A percentile compares a stretch with the other conserved stretches of the same genome.
Conservation (phyloP, 331 rosid genomes). For the Quercus lobata region DNA sequence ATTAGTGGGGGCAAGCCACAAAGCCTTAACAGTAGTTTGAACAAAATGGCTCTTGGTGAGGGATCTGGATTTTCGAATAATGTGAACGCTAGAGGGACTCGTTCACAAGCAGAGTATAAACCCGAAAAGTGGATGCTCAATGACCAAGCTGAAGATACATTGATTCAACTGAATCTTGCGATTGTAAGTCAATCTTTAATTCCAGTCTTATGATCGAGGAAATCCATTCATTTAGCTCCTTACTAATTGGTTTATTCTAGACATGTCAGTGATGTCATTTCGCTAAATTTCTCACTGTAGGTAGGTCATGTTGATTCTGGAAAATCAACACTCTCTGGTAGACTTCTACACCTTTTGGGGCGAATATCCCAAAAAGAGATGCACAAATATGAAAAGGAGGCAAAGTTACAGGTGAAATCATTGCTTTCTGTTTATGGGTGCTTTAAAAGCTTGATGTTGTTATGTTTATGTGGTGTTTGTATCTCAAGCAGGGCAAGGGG, state of each 20-base stretch:
- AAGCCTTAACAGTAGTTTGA: conserved; percentile 43
- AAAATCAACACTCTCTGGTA: conserved; percentile 95
- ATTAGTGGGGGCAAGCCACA: conserved; percentile 38
- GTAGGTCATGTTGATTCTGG: conserved; percentile 99
- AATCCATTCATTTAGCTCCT: background rate
- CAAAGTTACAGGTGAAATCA: conserved; percentile 66
- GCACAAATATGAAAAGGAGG: conserved; percentile 96
- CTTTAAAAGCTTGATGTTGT: conserved; percentile 18
- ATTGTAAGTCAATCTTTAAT: conserved; percentile 51
- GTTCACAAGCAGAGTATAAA: conserved; percentile 41
- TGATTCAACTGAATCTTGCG: conserved; percentile 94
- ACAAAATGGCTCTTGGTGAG: conserved; percentile 33
- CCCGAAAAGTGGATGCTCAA: conserved; percentile 96
- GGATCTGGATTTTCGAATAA: conserved; percentile 49
- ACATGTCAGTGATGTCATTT: conserved; percentile 2
- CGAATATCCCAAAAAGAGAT: conserved; percentile 82
- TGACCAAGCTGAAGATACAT: conserved; percentile 59
- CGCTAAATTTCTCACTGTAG: conserved; percentile 40
- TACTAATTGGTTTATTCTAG: background rate
- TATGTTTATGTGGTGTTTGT: conserved; percentile 1
- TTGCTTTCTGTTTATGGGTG: conserved; percentile 13
- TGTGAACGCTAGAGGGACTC: conserved; percentile 33
- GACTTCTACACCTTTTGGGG: conserved; percentile 81
- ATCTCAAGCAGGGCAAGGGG: conserved; percentile 76
- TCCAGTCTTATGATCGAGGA: conserved; percentile 12